Evolutionary conservation across 305 asterid species (phyloP), one percentile per base, ranked within the genome.

Genomic region (Rubia occidens): DNA sequence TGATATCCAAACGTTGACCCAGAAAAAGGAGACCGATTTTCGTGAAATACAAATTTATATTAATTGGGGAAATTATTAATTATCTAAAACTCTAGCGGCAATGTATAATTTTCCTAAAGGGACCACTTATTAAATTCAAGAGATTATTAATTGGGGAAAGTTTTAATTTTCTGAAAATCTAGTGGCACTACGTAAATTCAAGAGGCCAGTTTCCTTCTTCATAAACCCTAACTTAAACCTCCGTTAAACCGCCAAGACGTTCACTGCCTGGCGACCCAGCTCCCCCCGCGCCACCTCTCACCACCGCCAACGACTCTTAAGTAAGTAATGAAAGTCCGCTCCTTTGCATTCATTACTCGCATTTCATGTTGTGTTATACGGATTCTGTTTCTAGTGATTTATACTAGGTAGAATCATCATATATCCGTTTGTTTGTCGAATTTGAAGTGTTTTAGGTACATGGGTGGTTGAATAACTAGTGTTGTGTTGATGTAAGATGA

Each of bases 151-250:
- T 47, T 14, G 54, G 54, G 18, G 15, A 47, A 6, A 47, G 0
- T 4, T 4, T 15, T 15, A 51, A 26, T 58, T 58, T 24, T 11
- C 6, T 21, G 5, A 29, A 26, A 60, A 5, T 26, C 39, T 5
- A 32, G 43, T 10, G 64, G 17, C 8, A 26, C 29, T 26, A 26
- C 29, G 29, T 26, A 26, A 26, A 26, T 26, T 26, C 29, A 59
- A 29, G 9, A 8, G 7, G 32, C 40, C 7, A 24, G 39, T 24
- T 21, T 29, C 42, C 64, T 60, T 13, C 66, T 61, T 61, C 66
- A 61, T 62, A 62, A 62, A 62, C 66, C 66, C 66, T 62, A 62
- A 29, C 47, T 62, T 62, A 62, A 62, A 62, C 26, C 66, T 37
- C 21, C 26, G 26, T 17, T 6, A 61, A 60, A 61, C 66, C 66